phyloP scores from a whole-genome alignment of 2,329 filamentous ascomycete species.

The Colletotrichum coccodes region DNA sequence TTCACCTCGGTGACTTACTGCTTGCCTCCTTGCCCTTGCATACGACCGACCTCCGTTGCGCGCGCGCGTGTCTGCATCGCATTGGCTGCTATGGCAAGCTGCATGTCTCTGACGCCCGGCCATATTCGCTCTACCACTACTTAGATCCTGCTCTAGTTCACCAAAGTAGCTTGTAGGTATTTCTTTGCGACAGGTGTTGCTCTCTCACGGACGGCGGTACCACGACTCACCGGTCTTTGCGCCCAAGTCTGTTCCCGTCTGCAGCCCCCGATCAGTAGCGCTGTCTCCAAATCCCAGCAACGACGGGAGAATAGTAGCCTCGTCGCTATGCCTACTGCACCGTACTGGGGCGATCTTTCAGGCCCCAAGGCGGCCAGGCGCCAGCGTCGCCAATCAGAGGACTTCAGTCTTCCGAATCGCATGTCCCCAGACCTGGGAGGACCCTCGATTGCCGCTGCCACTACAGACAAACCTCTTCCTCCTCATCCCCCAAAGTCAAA shows the following conservation, averaged over 20 bases:
- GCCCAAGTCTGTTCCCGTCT: constrained; percentile 16
- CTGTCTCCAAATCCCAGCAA: constrained; percentile 31
- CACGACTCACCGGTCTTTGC: constrained; percentile 17
- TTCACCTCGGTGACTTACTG: constrained; percentile 18
- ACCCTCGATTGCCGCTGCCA: constrained; percentile 32
- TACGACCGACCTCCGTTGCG: constrained; percentile 22
- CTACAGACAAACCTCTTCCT: constrained; percentile 5
- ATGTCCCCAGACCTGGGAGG: constrained; percentile 36
- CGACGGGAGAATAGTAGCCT: constrained; percentile 41
- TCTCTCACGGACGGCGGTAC: constrained; percentile 18
- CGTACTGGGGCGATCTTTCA: constrained; percentile 63
- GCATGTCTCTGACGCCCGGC: constrained; percentile 34
- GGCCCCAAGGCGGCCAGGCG: constrained; percentile 35
- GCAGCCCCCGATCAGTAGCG: constrained; percentile 25
- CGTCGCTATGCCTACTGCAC: constrained; percentile 39
- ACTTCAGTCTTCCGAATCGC: constrained; percentile 28
- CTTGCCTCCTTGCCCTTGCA: constrained; percentile 25
- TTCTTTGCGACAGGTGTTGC: neutral
- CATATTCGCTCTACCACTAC: constrained; percentile 26
- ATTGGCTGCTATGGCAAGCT: constrained; percentile 50
- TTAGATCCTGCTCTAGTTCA: constrained; percentile 20
- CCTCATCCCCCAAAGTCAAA: constrained; percentile 44
- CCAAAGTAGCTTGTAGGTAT: constrained; percentile 22
- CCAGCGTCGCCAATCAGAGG: constrained; percentile 34
- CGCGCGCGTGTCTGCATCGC: constrained; percentile 55